phyloP scores from a whole-genome alignment of 2,329 filamentous ascomycete species.

The Trichoderma arundinaceum region DNA sequence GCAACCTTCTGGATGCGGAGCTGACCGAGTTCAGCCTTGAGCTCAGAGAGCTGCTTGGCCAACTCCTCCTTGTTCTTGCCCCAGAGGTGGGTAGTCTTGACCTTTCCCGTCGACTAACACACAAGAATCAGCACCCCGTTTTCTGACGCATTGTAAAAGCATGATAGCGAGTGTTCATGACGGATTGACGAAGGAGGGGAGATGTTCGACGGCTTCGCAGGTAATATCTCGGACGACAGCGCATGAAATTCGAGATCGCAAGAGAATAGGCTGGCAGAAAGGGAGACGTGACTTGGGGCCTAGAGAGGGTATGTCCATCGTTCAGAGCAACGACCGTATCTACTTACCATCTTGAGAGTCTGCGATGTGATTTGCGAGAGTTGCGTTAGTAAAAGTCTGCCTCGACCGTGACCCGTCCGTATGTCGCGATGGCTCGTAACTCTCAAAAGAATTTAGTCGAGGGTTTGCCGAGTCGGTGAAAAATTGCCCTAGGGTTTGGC shows the following conservation, averaged over 20 bases:
- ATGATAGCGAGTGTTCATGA: slow-evolving; percentile 23
- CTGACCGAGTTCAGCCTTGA: slow-evolving; percentile 95
- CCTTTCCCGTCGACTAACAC: slow-evolving; percentile 62
- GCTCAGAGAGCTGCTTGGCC: slow-evolving; percentile 89
- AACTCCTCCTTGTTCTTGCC: slow-evolving; percentile 99
- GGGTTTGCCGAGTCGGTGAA: slow-evolving; percentile 46
- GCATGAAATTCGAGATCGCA: slow-evolving; percentile 32
- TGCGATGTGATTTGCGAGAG: slow-evolving; percentile 50
- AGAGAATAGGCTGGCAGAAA: slow-evolving; percentile 21
- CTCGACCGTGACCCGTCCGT: slow-evolving; percentile 46
- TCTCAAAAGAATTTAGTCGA: slow-evolving; percentile 43
- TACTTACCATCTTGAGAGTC: slow-evolving; percentile 58
- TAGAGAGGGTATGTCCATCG: slow-evolving; percentile 31
- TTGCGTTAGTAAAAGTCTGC: slow-evolving; percentile 45
- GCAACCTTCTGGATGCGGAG: slow-evolving; percentile 98
- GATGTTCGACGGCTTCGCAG: slow-evolving; percentile 20
- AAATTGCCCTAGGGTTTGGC: slow-evolving; percentile 49
- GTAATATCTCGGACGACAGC: slow-evolving; percentile 29
- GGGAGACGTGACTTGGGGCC: slow-evolving; percentile 27
- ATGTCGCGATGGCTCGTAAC: slow-evolving; percentile 44
- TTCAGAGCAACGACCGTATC: slow-evolving; percentile 33
- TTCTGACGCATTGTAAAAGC: slow-evolving; percentile 10
- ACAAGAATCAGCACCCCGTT: slow-evolving; percentile 23
- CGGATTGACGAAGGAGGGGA: slow-evolving; percentile 24
- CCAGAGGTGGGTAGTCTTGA: slow-evolving; percentile 98